phyloP scores from a whole-genome alignment of 2,329 filamentous ascomycete genomes.

The Ceratocystis cacaofunesta region DNA sequence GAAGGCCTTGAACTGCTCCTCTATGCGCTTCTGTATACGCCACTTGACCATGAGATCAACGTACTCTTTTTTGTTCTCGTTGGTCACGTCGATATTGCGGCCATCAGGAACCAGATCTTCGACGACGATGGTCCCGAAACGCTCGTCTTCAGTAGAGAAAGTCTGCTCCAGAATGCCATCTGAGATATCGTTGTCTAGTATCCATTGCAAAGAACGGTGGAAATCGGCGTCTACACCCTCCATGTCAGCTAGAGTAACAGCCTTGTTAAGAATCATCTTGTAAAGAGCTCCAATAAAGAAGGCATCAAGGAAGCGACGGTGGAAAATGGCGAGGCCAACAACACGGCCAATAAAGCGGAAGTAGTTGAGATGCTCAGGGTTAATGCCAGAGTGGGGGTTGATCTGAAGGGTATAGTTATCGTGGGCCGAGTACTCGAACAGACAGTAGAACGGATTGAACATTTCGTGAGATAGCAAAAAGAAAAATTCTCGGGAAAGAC shows the following conservation, averaged over 20 bases:
- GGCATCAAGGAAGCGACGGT: conserved; percentile 88
- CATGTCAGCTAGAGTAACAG: conserved; percentile 86
- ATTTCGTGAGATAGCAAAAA: conserved; percentile 98
- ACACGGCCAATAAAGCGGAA: conserved; percentile 99
- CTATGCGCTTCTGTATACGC: conserved; percentile 96
- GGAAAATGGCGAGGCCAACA: conserved; percentile 93
- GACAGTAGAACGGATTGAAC: conserved; percentile 99
- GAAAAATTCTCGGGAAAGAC: conserved; percentile 96
- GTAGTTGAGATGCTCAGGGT: conserved; percentile 97
- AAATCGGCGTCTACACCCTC: conserved; percentile 97
- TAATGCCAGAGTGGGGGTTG: conserved; percentile 97
- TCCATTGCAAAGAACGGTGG: conserved; percentile 93
- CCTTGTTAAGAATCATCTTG: conserved; percentile 97
- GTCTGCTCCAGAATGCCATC: conserved; percentile 88
- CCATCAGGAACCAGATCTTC: conserved; percentile 88
- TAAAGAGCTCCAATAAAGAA: conserved; percentile 99
- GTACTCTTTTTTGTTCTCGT: conserved; percentile 98
- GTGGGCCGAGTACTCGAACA: conserved; percentile 98
- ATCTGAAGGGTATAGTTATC: conserved; percentile 99
- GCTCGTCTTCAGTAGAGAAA: conserved; percentile 93
- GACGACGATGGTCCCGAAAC: conserved; percentile 85
- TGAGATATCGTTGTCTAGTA: conserved; percentile 89
- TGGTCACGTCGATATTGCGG: conserved; percentile 85
- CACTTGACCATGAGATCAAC: conserved; percentile 97
- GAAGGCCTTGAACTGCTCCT: conserved; percentile 96